Conservation (phyloP, 257 asterid species). For the Coffea canephora region DNA sequence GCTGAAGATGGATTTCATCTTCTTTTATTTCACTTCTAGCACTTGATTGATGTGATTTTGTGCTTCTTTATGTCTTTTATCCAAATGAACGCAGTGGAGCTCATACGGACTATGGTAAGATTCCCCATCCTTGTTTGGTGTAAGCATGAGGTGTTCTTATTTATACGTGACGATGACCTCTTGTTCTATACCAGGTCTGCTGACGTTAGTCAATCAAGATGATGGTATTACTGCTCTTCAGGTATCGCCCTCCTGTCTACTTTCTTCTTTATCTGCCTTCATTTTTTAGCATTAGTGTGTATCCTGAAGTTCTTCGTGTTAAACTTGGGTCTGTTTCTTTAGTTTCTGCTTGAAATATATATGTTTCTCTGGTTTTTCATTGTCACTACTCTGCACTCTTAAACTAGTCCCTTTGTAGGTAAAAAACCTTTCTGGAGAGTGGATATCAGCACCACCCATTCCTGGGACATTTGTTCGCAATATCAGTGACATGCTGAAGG, state of each 20-base stretch:
- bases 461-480: constrained; percentile 90
- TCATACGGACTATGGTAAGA: constrained; percentile 90
- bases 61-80: constrained; percentile 19
- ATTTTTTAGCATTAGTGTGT: neutral
- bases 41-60: constrained; percentile 20
- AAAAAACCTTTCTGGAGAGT: constrained; percentile 63
- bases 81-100: constrained; percentile 68
- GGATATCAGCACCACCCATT: constrained; percentile 74
- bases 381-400: neutral
- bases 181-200: constrained; percentile 50
- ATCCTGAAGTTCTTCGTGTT: neutral
- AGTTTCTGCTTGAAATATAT: neutral
- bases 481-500: constrained; percentile 93
- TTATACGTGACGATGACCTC: neutral
- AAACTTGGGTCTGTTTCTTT: neutral
- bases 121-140: constrained; percentile 9
- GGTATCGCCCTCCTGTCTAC: constrained; percentile 29
- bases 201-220: constrained; percentile 93
- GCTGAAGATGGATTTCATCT: neutral
- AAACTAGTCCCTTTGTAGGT: constrained; percentile 39
- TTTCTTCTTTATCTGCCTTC: neutral
- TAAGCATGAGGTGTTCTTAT: neutral
- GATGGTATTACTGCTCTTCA: constrained; percentile 80
- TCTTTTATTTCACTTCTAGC: neutral
- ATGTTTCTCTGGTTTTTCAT: neutral